Evolutionary conservation across 2,329 filamentous ascomycete species (phyloP).

Genomic region (Epichloe hybrida): DNA sequence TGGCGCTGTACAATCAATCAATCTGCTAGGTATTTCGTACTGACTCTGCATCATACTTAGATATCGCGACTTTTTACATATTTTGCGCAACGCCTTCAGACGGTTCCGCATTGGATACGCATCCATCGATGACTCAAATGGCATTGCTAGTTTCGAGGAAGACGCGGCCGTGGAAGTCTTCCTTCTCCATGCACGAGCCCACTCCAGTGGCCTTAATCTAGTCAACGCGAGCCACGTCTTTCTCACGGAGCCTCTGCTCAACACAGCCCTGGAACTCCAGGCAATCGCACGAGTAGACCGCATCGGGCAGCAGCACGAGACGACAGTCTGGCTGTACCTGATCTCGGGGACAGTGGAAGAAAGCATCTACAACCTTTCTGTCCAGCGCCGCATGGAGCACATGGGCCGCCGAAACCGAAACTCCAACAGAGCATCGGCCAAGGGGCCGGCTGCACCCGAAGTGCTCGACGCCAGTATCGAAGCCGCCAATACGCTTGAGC

Average conservation of each 20-base stretch:
- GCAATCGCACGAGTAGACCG: conserved; percentile 90
- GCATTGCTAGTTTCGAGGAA: conserved; percentile 63
- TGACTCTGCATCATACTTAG: conserved; percentile 11
- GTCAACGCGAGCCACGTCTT: conserved; percentile 92
- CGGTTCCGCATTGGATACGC: conserved; percentile 61
- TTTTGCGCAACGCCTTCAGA: conserved; percentile 57
- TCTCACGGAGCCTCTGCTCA: conserved; percentile 84
- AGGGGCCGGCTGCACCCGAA: conserved; percentile 26
- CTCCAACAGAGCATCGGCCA: conserved; percentile 23
- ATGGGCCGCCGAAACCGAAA: conserved; percentile 34
- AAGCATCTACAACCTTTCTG: conserved; percentile 78
- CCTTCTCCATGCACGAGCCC: conserved; percentile 75
- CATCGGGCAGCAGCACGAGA: conserved; percentile 78
- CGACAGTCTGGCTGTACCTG: conserved; percentile 91
- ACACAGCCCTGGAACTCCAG: conserved; percentile 86
- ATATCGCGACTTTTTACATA: conserved; percentile 65
- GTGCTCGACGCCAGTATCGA: conserved; percentile 55
- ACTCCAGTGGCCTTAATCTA: conserved; percentile 79
- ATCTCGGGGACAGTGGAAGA: conserved; percentile 86
- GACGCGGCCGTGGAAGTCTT: conserved; percentile 69
- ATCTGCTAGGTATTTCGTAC: not conserved
- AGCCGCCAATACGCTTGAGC: conserved; percentile 69
- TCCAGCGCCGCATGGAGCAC: conserved; percentile 64
- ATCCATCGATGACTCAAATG: conserved; percentile 53
- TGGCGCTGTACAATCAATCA: no score